Base-by-base conservation (phyloP, 192 early-diverging fungal species). In the Coemansia asiatica region DNA sequence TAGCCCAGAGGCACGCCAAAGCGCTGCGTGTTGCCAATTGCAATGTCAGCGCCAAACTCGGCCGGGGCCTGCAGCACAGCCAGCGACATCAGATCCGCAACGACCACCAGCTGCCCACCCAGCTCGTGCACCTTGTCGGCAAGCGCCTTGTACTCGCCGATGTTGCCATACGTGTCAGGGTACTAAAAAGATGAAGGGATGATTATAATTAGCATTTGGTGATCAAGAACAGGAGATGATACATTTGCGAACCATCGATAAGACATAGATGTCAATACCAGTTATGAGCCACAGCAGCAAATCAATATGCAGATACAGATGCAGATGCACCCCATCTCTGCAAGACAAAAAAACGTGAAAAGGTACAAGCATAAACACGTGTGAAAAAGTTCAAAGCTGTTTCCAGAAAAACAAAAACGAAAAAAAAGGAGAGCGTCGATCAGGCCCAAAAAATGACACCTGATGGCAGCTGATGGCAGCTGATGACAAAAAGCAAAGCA, bases 1-100 rank as follows among this genome's bases (percentile, higher is more conserved):
- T 95, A 98, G 46, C 97, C 97, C 35, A 99, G 87, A 6, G 97
- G 97, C 46, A 99, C 96, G 75, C 97, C 97, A 68, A 99, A 99
- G 35, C 97, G 89, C 79, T 99, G 97, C 16, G 88, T 91, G 86
- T 96, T 98, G 64, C 97, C 97, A 35, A 99, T 87, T 29, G 92
- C 97, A 79, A 99, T 98, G 77, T 99, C 97, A 35, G 90, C 96
- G 58, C 97, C 97, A 72, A 91, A 97, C 79, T 97, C 94, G 48
- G 92, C 95, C 15, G 97, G 97, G 50, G 95, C 83, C 71, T 92
- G 92, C 31, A 99, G 81, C 35, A 99, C 68, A 15, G 96, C 87
- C 70, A 98, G 84, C 19, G 97, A 88, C 84, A 99, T 84, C 55
- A 99, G 83, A 63, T 98, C 97, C 38, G 96, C 94, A 27, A 93